Evolutionary conservation across 306 rosid genomes (phyloP).

Genomic region (Lupinus albus): DNA sequence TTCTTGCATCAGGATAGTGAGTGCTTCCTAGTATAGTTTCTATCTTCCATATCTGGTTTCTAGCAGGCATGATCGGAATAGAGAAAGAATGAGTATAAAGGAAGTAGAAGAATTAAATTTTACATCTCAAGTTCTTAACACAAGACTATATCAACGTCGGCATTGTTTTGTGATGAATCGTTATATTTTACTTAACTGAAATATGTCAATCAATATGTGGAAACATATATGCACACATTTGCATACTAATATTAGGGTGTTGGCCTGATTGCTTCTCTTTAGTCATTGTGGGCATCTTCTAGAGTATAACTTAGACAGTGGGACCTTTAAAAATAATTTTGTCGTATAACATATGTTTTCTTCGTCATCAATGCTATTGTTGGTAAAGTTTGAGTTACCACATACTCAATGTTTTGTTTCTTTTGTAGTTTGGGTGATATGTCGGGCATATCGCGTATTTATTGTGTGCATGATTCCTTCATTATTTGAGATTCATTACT

Average conservation of each 20-base stretch:
- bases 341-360: neutral
- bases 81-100: neutral
- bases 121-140: neutral
- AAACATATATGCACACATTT: slow-evolving; percentile 2
- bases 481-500: neutral
- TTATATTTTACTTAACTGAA: neutral
- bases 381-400: neutral
- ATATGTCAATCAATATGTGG: neutral
- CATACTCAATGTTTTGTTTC: neutral
- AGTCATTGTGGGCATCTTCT: neutral
- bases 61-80: neutral
- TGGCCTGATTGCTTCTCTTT: neutral
- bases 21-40: neutral
- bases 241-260: neutral
- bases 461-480: neutral
- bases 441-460: slow-evolving; percentile 1
- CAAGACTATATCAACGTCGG: neutral
- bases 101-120: slow-evolving; percentile 17
- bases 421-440: neutral
- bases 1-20: neutral
- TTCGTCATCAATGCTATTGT: neutral
- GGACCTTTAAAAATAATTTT: neutral
- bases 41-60: slow-evolving; percentile 14
- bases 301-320: neutral
- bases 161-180: slow-evolving; percentile 3